phyloP scores from a whole-genome alignment of 176 grass and related monocot genomes.

The Carex littledalei region DNA sequence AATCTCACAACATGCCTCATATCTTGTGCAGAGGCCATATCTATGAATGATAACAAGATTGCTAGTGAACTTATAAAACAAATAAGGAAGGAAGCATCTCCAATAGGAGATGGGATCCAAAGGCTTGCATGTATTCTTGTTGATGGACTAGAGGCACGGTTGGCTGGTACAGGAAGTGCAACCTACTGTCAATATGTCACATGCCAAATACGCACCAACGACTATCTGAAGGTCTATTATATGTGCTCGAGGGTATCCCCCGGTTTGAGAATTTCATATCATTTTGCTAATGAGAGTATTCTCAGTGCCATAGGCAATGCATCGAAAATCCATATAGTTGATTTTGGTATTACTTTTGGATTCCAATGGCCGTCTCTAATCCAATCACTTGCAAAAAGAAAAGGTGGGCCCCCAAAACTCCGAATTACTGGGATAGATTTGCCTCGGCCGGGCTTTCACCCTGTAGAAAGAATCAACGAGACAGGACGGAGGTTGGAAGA shows the following conservation, averaged over 20 bases:
- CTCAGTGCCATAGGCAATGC: conserved; percentile 31
- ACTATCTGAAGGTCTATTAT: conserved; percentile 37
- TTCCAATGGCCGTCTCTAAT: conserved; percentile 59
- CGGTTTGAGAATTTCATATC: conserved; percentile 21
- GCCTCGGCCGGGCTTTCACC: not conserved
- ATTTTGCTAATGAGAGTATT: conserved; percentile 60
- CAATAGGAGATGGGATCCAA: conserved; percentile 41
- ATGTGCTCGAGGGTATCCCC: conserved; percentile 34
- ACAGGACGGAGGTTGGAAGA: not conserved
- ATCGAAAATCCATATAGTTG: conserved; percentile 40
- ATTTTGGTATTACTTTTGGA: conserved; percentile 46
- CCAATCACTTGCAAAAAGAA: conserved; percentile 26
- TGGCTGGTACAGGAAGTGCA: conserved; percentile 38
- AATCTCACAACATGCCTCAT: conserved; percentile 43
- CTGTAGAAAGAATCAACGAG: not conserved
- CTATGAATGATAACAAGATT: conserved; percentile 13
- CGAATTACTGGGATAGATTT: conserved; percentile 51
- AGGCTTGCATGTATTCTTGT: conserved; percentile 45
- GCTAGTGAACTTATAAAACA: conserved; percentile 35
- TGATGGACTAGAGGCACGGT: conserved; percentile 50
- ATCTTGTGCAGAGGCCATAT: conserved; percentile 40
- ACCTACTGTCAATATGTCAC: conserved; percentile 23
- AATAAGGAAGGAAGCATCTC: conserved; percentile 47
- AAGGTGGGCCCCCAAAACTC: conserved; percentile 32
- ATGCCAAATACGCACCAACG: conserved; percentile 8